phyloP scores from a whole-genome alignment of 352 stramenopile genomes.

The Globisporangium alternatum region DNA sequence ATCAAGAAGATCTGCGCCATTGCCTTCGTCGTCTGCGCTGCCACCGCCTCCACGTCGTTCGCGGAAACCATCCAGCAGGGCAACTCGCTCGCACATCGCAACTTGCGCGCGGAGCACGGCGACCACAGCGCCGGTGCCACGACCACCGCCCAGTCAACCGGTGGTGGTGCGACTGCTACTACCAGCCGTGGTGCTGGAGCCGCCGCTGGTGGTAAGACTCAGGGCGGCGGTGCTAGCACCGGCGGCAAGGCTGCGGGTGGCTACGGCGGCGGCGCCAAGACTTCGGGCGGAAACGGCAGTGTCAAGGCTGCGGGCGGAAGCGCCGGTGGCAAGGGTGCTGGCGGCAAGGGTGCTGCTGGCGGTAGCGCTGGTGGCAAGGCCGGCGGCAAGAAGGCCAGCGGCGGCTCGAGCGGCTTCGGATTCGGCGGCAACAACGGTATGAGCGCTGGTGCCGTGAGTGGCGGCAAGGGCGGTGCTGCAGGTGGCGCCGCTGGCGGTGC shows the following conservation, averaged over 20 bases:
- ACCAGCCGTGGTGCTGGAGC: background rate
- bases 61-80: background rate
- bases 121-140: background rate
- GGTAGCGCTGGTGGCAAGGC: background rate
- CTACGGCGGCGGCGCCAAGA: background rate
- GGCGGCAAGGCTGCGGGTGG: background rate
- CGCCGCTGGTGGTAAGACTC: background rate
- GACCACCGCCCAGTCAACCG: background rate
- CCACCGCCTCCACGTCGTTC: background rate
- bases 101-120: background rate
- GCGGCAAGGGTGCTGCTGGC: background rate
- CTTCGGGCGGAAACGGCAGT: background rate
- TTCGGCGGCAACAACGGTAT: background rate
- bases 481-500: no score
- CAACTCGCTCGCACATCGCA: background rate
- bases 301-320: background rate
- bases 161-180: background rate
- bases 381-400: background rate
- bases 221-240: background rate
- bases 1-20: conserved; percentile 11
- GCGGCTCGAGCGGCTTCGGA: conserved; percentile 3
- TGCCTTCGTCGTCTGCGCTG: conserved; percentile 5
- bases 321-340: background rate
- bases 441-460: conserved; percentile 1
- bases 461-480: background rate